Evolutionary conservation across 108 stramenopile genomes (phyloP), one percentile per base, ranked within the genome.

Genomic region (Cylindrotheca closterium): DNA sequence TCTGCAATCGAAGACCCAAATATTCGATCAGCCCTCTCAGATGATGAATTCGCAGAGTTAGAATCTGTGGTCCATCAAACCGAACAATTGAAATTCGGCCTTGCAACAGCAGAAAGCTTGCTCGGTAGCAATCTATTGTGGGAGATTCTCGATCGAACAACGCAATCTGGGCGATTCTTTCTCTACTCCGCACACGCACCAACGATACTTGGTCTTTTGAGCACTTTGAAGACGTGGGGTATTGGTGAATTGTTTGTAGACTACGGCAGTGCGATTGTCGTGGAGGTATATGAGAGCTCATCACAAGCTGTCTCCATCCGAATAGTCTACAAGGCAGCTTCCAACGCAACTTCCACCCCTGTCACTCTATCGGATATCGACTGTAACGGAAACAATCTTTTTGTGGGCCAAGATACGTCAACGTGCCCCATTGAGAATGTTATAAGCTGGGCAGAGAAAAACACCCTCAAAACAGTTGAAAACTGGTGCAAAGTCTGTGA

Each of bases 111-210:
- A 1, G 73, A 60, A 17, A 58, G 58, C 21, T 51, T 71, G 30
- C 56, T 82, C 0, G 81, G 77, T 5, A 58, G 58, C 30, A 74
- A 71, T 32, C 53, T 82, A 4, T 34, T 82, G 51, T 51, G 45
- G 64, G 63, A 70, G 30, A 78, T 82, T 29, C 19, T 63, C 18
- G 34, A 67, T 17, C 81, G 81, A 22, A 42, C 31, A 4, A 29
- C 17, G 22, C 15, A 29, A 5, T 3, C 30, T 4, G 77, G 67
- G 0, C 58, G 57, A 26, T 75, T 75, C 48, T 75, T 55, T 61
- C 30, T 73, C 17, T 82, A 78, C 55, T 82, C 81, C 45, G 69
- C 77, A 1, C 77, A 82, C 48, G 62, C 65, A 27, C 69, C 77
- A 5, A 72, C 75, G 3, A 37, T 82, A 2, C 28, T 82, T 28